Conservation (phyloP, 176 grass and related monocot species). For the Dactylis glomerata region DNA sequence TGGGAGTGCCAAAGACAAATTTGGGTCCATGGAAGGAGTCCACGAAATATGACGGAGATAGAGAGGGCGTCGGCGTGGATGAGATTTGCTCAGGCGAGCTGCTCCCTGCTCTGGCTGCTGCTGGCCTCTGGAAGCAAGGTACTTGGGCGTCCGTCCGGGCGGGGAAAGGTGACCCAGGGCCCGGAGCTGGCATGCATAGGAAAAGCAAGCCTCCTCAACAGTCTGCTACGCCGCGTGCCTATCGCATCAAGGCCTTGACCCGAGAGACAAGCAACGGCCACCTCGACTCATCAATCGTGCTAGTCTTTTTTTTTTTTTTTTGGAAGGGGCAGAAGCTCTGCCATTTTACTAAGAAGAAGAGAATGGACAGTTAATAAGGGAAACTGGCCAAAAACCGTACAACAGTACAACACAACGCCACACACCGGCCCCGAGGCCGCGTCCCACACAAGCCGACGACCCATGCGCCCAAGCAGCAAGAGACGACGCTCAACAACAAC, state of each 20-base stretch:
- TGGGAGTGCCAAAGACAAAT: not conserved
- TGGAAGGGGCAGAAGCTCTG: too few relatives aligned
- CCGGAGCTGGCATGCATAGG: not conserved
- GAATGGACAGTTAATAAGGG: too few relatives aligned
- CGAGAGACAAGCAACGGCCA: not conserved
- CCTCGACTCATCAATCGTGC: too few relatives aligned
- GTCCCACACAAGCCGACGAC: too few relatives aligned
- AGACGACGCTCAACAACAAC: too few relatives aligned
- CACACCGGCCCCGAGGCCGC: too few relatives aligned
- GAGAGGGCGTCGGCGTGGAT: not conserved
- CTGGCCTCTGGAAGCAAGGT: slow-evolving; percentile 34
- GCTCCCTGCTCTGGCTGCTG: not conserved
- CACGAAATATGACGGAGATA: not conserved
- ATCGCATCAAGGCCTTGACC: not conserved
- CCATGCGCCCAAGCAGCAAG: too few relatives aligned
- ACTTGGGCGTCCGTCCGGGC: slow-evolving; percentile 19
- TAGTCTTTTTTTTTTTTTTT: too few relatives aligned
- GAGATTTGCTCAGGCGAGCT: not conserved
- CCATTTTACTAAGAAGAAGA: too few relatives aligned
- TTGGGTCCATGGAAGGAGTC: not conserved
- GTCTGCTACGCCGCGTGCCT: not conserved
- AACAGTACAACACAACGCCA: too few relatives aligned
- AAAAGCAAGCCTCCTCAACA: not conserved
- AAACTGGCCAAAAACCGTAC: too few relatives aligned
- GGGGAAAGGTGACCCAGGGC: not conserved